Evolutionary conservation across 805 yeast genomes (phyloP).

Genomic region (Lipomyces anomalus): DNA sequence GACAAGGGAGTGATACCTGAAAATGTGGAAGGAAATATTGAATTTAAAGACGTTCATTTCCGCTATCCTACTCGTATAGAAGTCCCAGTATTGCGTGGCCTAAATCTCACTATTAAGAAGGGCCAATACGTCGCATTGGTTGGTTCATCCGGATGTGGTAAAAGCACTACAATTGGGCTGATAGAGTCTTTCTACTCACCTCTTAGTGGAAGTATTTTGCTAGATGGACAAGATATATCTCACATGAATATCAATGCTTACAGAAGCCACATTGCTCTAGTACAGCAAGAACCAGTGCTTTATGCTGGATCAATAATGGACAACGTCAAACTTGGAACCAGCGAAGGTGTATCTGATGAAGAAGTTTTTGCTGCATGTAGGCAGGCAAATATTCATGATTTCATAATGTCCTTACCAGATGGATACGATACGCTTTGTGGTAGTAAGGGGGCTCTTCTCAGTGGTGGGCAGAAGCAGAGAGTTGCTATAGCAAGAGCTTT

Average conservation of each 20-base stretch:
- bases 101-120: constrained; percentile 45
- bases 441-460: constrained; percentile 44
- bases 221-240: constrained; percentile 49
- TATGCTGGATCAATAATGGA: constrained; percentile 78
- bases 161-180: constrained; percentile 43
- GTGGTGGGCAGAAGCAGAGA: constrained; percentile 64
- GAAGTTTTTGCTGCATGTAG: constrained; percentile 40
- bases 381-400: constrained; percentile 48
- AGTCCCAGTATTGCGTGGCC: constrained; percentile 27
- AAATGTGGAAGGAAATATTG: constrained; percentile 46
- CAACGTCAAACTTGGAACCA: constrained; percentile 48
- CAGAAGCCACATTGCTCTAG: constrained; percentile 51
- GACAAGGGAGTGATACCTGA: constrained; percentile 28
- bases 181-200: constrained; percentile 51
- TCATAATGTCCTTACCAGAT: constrained; percentile 48
- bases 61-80: constrained; percentile 32
- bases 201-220: constrained; percentile 43
- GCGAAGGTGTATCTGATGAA: constrained; percentile 35
- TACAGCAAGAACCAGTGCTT: constrained; percentile 54
- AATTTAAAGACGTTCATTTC: constrained; percentile 38
- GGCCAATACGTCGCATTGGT: constrained; percentile 85
- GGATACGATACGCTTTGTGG: constrained; percentile 48
- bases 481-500: constrained; percentile 60
- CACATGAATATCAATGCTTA: constrained; percentile 47
- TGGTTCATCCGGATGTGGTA: constrained; percentile 69